A percentile compares a stretch with the other conserved stretches of the same genome.
Evolutionary conservation across 2,329 filamentous ascomycete species (phyloP).

Genomic region (Ciborinia camelliae): DNA sequence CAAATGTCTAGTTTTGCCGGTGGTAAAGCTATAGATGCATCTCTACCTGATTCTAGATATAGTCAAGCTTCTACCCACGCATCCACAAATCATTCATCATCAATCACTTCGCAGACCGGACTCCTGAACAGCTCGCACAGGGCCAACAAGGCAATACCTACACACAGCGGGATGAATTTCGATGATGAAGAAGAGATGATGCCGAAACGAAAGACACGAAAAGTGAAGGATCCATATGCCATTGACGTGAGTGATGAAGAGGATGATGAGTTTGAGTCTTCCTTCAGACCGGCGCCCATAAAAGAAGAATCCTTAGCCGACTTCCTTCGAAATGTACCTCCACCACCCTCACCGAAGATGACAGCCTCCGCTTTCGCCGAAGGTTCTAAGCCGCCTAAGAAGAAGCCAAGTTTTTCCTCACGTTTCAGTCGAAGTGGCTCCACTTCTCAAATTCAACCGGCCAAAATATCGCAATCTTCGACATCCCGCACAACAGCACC

Average conservation of each 20-base stretch:
- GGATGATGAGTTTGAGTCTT: slow-evolving; percentile 34
- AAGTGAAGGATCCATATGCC: slow-evolving; percentile 87
- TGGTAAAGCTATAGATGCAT: slow-evolving; percentile 55
- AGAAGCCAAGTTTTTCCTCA: slow-evolving; percentile 63
- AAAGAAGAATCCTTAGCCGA: slow-evolving; percentile 67
- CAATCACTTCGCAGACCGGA: slow-evolving; percentile 69
- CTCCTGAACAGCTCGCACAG: slow-evolving; percentile 48
- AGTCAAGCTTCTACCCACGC: slow-evolving; percentile 42
- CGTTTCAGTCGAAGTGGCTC: slow-evolving; percentile 46
- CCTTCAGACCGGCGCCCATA: slow-evolving; percentile 27
- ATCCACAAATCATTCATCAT: slow-evolving; percentile 36
- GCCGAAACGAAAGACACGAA: slow-evolving; percentile 70
- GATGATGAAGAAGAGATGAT: slow-evolving; percentile 43
- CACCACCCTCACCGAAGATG: slow-evolving; percentile 51
- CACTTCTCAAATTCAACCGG: slow-evolving; percentile 40
- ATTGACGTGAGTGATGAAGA: slow-evolving; percentile 65
- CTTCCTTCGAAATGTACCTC: slow-evolving; percentile 67
- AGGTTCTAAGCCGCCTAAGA: slow-evolving; percentile 37
- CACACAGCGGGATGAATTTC: slow-evolving; percentile 26
- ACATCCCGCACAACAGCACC: slow-evolving; percentile 38
- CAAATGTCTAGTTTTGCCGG: slow-evolving; percentile 58
- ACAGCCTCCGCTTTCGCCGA: slow-evolving; percentile 27
- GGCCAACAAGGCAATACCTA: slow-evolving; percentile 35
- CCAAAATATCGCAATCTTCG: slow-evolving; percentile 32
- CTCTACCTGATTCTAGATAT: slow-evolving; percentile 51